Percentiles rank a stretch among this genome's conserved stretches.
Evolutionary conservation across 805 yeast species (phyloP).

Genomic region (Kodamaea nitidulidarum): DNA sequence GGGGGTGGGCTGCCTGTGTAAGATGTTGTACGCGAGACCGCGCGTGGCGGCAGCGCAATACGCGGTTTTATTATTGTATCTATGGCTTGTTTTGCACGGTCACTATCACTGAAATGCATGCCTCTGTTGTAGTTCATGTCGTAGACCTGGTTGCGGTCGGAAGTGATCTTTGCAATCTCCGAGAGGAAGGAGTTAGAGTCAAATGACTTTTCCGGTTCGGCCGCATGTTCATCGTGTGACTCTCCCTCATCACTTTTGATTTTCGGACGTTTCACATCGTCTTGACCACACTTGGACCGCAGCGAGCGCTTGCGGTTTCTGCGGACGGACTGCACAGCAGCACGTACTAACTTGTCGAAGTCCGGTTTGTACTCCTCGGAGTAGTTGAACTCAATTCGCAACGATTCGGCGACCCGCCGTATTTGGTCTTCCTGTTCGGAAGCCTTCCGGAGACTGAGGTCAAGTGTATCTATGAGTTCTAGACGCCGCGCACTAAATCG

Average conservation of each 20-base stretch:
- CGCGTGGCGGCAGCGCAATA: constrained; percentile 6
- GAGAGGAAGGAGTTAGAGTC: constrained; percentile 22
- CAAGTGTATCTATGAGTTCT: constrained; percentile 77
- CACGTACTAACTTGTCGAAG: constrained; percentile 84
- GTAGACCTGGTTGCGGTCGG: constrained; percentile 32
- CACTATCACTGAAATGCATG: constrained; percentile 27
- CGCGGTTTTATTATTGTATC: constrained; percentile 45
- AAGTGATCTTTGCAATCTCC: constrained; percentile 31
- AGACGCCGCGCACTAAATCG: constrained; percentile 84
- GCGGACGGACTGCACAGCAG: constrained; percentile 90
- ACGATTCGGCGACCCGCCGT: constrained; percentile 66
- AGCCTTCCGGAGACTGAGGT: constrained; percentile 68
- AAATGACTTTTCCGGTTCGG: constrained; percentile 5
- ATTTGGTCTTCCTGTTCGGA: constrained; percentile 89
- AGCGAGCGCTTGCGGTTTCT: constrained; percentile 74
- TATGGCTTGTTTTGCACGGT: constrained; percentile 45
- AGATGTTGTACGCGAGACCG: constrained; percentile 1
- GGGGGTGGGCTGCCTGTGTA: constrained; percentile 2
- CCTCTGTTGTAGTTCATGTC: constrained; percentile 33
- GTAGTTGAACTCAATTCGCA: constrained; percentile 76
- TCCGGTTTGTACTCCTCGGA: constrained; percentile 56
- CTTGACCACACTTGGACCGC: constrained; percentile 20
- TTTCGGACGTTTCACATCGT: constrained; percentile 9
- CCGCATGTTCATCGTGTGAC: constrained; percentile 1
- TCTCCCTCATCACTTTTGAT: constrained; percentile 1